Evolutionary conservation across 306 rosid genomes (phyloP).

Genomic region (apple (Malus domestica)): DNA sequence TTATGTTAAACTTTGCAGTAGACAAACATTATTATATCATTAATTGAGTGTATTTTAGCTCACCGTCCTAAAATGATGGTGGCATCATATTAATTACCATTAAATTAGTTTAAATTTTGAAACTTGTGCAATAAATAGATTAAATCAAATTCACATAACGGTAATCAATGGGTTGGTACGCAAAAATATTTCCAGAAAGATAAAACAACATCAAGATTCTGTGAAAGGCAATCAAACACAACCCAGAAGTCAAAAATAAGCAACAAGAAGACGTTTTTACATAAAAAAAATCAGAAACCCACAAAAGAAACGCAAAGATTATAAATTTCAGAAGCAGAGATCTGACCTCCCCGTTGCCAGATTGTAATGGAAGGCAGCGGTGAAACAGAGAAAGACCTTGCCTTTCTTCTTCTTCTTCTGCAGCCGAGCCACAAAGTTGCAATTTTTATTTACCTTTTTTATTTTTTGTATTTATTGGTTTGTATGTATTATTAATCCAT

Average conservation of each 20-base stretch:
- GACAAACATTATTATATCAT: background rate
- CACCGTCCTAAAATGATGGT: too few species aligned
- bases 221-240: background rate
- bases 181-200: background rate
- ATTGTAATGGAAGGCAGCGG: conserved; percentile 5
- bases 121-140: too few species aligned
- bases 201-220: background rate
- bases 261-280: background rate
- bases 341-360: conserved; percentile 37
- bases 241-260: background rate
- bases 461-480: background rate
- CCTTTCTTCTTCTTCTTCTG: background rate
- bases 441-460: too few species aligned
- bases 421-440: background rate
- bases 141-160: too few species aligned
- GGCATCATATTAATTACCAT: too few species aligned
- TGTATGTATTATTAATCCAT: background rate
- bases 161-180: too few species aligned
- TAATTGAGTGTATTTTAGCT: too few species aligned
- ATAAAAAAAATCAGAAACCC: conserved; percentile 6
- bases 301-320: background rate
- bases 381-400: background rate
- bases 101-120: too few species aligned
- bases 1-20: background rate
- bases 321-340: background rate